Evolutionary conservation across 1,139 yeast species (phyloP).

Genomic region (Candida glucosophila): DNA sequence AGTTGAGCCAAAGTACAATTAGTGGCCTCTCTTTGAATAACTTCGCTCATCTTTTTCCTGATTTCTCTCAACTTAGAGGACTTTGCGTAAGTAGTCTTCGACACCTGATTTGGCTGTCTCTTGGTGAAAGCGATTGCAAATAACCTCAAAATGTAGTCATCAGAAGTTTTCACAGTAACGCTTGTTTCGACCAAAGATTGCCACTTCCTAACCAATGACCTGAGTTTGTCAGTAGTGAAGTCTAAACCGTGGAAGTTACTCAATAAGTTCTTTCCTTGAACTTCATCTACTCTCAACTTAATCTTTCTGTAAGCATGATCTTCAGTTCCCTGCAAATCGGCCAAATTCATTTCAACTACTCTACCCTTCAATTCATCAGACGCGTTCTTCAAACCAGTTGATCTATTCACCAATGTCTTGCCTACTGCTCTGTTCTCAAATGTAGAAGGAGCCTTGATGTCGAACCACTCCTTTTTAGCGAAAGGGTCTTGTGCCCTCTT

Average conservation of each 20-base stretch:
- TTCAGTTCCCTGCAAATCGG: conserved; percentile 45
- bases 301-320: conserved; percentile 45
- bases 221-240: conserved; percentile 42
- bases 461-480: conserved; percentile 47
- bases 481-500: conserved; percentile 46
- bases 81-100: conserved; percentile 45
- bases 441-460: conserved; percentile 45
- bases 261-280: conserved; percentile 45
- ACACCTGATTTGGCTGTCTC: conserved; percentile 45
- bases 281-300: conserved; percentile 47
- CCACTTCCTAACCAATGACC: conserved; percentile 48
- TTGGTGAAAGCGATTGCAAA: conserved; percentile 47
- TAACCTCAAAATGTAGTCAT: conserved; percentile 41
- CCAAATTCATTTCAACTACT: conserved; percentile 41
- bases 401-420: conserved; percentile 43
- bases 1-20: conserved; percentile 43
- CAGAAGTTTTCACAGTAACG: conserved; percentile 43
- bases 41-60: conserved; percentile 44
- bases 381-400: conserved; percentile 45
- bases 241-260: conserved; percentile 48
- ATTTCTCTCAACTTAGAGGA: conserved; percentile 43
- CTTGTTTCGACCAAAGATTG: conserved; percentile 47
- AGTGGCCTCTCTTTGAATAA: conserved; percentile 45
- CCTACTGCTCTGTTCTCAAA: conserved; percentile 45
- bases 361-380: conserved; percentile 47